Base-by-base conservation (phyloP, 495 filamentous ascomycete species). In the Tuber indicum region DNA sequence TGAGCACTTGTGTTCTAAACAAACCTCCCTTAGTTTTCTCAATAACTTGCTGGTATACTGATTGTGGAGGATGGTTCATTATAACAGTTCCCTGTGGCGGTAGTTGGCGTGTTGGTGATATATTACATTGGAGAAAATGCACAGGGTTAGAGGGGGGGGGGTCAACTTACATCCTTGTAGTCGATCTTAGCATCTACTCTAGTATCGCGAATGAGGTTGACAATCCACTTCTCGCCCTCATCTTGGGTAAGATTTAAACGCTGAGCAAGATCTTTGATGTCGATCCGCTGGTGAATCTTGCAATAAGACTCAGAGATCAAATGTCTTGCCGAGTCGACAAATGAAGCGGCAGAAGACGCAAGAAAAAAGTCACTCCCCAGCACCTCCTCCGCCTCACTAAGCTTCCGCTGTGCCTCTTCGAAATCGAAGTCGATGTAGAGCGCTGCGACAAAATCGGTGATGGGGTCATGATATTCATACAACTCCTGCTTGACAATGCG, bases 151-250 rank as follows among this genome's bases (percentile, higher is more conserved):
- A 23, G 23, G 49, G 3, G 26, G 58, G n/a, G 12, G 10, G 12
- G 26, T 47, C 23, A 71, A 70, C 74, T 69, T 66, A 80, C 78
- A 86, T 94, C 93, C 87, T 98, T 92, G 86, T 97, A 98, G 85
- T 99, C 96, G 80, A 99, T 96, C 89, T 99, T 99, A 78, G 96
- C 96, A 82, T 99, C 96, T 62, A 99, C 93, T 73, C 96, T 89
- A 3, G 96, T 99, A 84, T 99, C 96, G 76, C 96, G 91, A 86
- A 99, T 99, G 70, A 98, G 89, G 87, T 99, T 99, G 77, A 99
- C 96, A 80, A 99, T 99, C 96, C 96, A 98, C 88, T 98, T 98
- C 90, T 99, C 96, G 79, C 96, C 96, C 81, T 97, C 96, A 82
- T 97, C 94, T 82, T 93, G 90, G 82, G 90, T 92, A 77, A 99